Percentiles rank a stretch among this genome's conserved stretches.
phyloP scores from a whole-genome alignment of 179 eudicot species.

The Gypsophila paniculata region DNA sequence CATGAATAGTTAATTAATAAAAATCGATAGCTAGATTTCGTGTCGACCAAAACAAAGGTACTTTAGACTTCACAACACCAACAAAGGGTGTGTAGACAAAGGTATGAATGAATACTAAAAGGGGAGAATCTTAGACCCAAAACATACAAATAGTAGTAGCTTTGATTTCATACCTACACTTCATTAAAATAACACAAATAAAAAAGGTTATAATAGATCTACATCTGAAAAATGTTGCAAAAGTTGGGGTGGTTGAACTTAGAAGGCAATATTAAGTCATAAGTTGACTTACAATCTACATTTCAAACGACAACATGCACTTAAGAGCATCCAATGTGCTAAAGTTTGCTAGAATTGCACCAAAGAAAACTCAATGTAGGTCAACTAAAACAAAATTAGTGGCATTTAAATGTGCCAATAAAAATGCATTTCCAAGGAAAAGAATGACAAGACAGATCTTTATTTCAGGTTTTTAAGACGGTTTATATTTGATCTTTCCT shows the following conservation, averaged over 20 bases:
- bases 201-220: slow-evolving; percentile 18
- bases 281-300: slow-evolving; percentile 25
- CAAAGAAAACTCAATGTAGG: slow-evolving; percentile 9
- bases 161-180: slow-evolving; percentile 1
- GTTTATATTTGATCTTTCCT: background rate
- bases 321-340: slow-evolving; percentile 17
- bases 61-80: background rate
- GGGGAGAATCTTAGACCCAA: slow-evolving; percentile 17
- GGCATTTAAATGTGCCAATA: slow-evolving; percentile 2
- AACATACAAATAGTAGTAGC: slow-evolving; percentile 10
- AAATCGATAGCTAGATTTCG: background rate
- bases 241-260: slow-evolving; percentile 9
- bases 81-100: background rate
- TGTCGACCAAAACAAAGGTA: background rate
- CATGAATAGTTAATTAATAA: background rate
- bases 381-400: slow-evolving; percentile 25
- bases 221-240: slow-evolving; percentile 13
- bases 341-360: slow-evolving; percentile 11
- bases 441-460: too few species aligned
- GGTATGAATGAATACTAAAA: slow-evolving; percentile 5
- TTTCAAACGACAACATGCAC: slow-evolving; percentile 13
- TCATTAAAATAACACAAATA: background rate
- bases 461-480: too few species aligned
- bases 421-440: background rate
- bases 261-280: background rate